Evolutionary conservation across 2,329 filamentous ascomycete genomes (phyloP), one percentile per base, ranked within the genome.

Genomic region (Colletotrichum siamense): DNA sequence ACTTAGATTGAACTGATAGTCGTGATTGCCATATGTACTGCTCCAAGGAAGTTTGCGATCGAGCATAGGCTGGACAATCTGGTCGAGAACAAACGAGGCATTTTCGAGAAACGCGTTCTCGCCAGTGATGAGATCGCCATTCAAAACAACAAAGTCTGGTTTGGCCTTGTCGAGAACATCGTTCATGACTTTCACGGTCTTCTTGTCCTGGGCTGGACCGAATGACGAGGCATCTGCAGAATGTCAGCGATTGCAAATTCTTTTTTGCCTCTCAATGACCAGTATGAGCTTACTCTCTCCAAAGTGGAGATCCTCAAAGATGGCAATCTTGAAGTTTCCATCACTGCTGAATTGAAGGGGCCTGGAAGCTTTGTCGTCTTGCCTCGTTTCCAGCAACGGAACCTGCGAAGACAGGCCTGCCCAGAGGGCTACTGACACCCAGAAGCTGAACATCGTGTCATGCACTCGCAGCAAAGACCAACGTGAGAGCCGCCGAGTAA

Each of bases 281-380:
- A 61, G 3, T 34, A 16, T 22, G 3, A 12, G 81, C 85, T 78
- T 83, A 91, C 91, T 89, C 83, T 95, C 94, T 12, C 93, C 94
- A 81, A 94, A 94, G 81, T 95, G 94, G 9, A 95, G 83, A 79
- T 95, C 94, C 32, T 91, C 89, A 77, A 95, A 94, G 15, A 95
- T 88, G 3, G 91, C 85, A 36, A 91, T 84, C 68, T 89, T 87
- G 78, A 91, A 91, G 0, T 84, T 87, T 8, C 88, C 88, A 61
- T 89, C 85, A 1, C 79, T 24, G 10, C 81, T 82, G 78, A 91
- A 89, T 12, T 77, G 80, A 12, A 85, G 79, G 8, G 82, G 82
- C 0, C 36, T 61, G 0, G 59, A 63, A 13, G 39, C 63, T 28
- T n/a, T 73, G 8, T 61, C 59, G 18, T 30, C n/a, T 15, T 71